Evolutionary conservation across 2,329 filamentous ascomycete species (phyloP), one percentile per base, ranked within the genome.

Genomic region (Colletotrichum paranaense): DNA sequence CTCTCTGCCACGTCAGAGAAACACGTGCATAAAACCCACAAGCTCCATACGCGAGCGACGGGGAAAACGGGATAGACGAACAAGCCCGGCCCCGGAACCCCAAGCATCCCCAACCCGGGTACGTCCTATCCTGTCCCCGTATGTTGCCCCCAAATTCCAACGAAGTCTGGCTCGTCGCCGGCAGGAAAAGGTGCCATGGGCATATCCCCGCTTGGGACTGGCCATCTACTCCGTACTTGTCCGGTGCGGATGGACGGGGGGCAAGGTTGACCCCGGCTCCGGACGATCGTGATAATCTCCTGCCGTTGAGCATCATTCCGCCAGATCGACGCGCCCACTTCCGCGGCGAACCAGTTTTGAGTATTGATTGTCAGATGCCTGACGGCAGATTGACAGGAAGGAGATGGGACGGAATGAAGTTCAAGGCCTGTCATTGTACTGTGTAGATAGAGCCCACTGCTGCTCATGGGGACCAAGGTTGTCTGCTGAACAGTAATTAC

Each of bases 1-100:
- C 16, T 42, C 62, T 57, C 30, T 65, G 24, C 62, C 62, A 65
- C 62, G 62, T 65, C 62, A 65, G 52, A 42, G 42, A 49, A 9
- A 42, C 14, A 42, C 6, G 0, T 42, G 16, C 14, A 42, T 14
- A 42, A 16, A 16, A 16, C 14, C 35, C 30, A 32, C 30, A 32
- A 32, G 30, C 30, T 32, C 30, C 11, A 35, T 12, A 12, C 12
- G 32, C 32, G 6, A 42, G 14, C 14, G 35, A 42, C 35, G 35
- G 35, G 35, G 35, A 16, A 16, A 19, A 12, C 32, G 32, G 32
- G 11, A 35, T 35, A 35, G 32, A 2, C 32, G 32, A 16, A 42
- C 38, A 19, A 42, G 38, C 38, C 14, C 16, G 0, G 38, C 38
- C 38, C 16, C 2, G 14, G 38, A 1, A 42, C 2, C 14, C 38